Evolutionary conservation across 1,139 yeast genomes (phyloP).

Genomic region (Magnusiomyces suaveolens): DNA sequence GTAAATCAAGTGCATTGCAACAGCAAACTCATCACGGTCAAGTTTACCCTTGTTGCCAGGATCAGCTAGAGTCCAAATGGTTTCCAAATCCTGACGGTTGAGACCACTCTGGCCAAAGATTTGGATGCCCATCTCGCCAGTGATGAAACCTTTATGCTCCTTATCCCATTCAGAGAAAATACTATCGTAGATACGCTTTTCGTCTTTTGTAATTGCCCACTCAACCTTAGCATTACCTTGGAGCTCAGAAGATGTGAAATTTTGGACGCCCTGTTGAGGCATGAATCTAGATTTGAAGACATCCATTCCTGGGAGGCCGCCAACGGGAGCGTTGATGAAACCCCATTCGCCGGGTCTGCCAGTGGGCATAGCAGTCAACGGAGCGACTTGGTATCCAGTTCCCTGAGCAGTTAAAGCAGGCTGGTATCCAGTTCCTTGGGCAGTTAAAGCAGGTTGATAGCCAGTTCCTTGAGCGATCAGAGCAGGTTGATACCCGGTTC

Average conservation of each 20-base stretch:
- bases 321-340: conserved; percentile 60
- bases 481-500: conserved; percentile 27
- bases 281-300: conserved; percentile 68
- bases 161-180: conserved; percentile 85
- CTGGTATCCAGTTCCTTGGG: conserved; percentile 27
- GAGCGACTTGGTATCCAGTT: conserved; percentile 24
- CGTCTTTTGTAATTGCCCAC: conserved; percentile 82
- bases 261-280: conserved; percentile 47
- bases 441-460: conserved; percentile 31
- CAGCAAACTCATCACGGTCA: conserved; percentile 75
- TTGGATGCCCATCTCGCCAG: conserved; percentile 74
- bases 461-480: conserved; percentile 37
- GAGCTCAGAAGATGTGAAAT: conserved; percentile 25
- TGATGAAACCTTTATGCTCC: conserved; percentile 54
- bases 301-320: conserved; percentile 67
- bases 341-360: conserved; percentile 84
- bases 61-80: conserved; percentile 92
- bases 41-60: conserved; percentile 80
- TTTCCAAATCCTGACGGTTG: conserved; percentile 72
- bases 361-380: conserved; percentile 39
- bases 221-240: conserved; percentile 32
- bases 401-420: conserved; percentile 33
- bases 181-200: conserved; percentile 75
- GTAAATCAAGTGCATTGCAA: conserved; percentile 90
- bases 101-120: conserved; percentile 88